Evolutionary conservation across 2,329 filamentous ascomycete genomes (phyloP).

Genomic region (Trichophyton simii): DNA sequence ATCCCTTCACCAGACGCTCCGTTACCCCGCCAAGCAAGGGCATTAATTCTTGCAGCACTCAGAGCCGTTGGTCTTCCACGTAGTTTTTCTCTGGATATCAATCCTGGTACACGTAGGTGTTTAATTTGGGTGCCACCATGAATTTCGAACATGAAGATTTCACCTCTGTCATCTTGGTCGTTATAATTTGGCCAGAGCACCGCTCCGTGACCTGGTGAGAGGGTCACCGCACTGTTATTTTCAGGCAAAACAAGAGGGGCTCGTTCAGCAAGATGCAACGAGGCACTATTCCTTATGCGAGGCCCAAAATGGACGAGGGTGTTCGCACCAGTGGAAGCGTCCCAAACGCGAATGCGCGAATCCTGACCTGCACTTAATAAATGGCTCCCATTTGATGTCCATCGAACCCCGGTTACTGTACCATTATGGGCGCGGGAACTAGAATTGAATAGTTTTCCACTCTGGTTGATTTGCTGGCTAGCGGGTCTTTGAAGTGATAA

Average conservation of each 20-base stretch:
- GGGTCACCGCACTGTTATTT: conserved; percentile 35
- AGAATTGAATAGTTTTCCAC: conserved; percentile 33
- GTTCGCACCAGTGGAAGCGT: conserved; percentile 67
- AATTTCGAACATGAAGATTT: conserved; percentile 69
- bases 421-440: conserved; percentile 57
- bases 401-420: conserved; percentile 71
- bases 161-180: conserved; percentile 47
- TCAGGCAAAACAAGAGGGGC: conserved; percentile 53
- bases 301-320: conserved; percentile 82
- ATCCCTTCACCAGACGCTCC: conserved; percentile 44
- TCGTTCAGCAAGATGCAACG: conserved; percentile 46
- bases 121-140: conserved; percentile 63
- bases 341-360: conserved; percentile 74
- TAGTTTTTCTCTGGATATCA: conserved; percentile 28
- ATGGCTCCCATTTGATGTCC: conserved; percentile 67
- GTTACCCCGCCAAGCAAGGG: conserved; percentile 61
- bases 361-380: conserved; percentile 76
- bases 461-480: conserved; percentile 13
- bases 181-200: conserved; percentile 72
- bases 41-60: conserved; percentile 54
- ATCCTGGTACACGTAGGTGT: conserved; percentile 53
- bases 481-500: conserved; percentile 21
- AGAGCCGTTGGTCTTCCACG: conserved; percentile 34
- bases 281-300: conserved; percentile 56
- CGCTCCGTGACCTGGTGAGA: conserved; percentile 45